Base-by-base conservation (phyloP, 2,329 filamentous ascomycete species). In the Colletotrichum destructivum region DNA sequence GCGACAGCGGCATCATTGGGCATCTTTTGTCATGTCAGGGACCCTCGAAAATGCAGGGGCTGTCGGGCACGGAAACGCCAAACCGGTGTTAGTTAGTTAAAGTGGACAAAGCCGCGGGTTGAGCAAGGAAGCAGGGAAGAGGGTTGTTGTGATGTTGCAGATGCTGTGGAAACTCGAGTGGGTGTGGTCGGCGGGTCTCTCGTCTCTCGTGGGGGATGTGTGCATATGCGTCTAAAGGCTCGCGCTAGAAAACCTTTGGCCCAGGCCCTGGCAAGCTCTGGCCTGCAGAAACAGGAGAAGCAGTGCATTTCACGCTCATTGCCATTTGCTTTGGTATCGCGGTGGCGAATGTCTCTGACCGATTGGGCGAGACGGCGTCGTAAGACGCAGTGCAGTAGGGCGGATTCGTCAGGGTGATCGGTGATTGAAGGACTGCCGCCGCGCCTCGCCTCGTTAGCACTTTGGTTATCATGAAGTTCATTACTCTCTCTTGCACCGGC, bases 391-490 rank as follows among this genome's bases (percentile, higher is more conserved):
- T 31, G 31, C 31, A 8, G 64, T 52, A 68, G 64, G 69, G 69
- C 69, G 69, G 49, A 62, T 40, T 62, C 35, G 26, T 18, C 68
- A 71, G 68, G 64, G 68, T 38, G 21, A 44, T 71, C 62, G 51
- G 61, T 69, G 67, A 70, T 70, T 71, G 68, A 68, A 44, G 42
- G 64, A 71, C 64, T 71, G 42, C 63, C 56, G 68, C 63, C 66
- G 38, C 35, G 62, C 54, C 54, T 66, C 35, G 23, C 54, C 61
- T 44, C 40, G 15, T 31, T 56, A 16, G 42, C 18, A 12, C 26
- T 11, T 23, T 12, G 31, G 31, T 31, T 8, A 8, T 31, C 6
- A 31, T n/a, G 40, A 3, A 52, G 15, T 18, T 23, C 18, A 12
- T 26, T 31, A 31, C 7, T 51, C 26, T 38, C 8, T 35, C n/a